A percentile compares a stretch with the other conserved stretches of the same genome.
Conservation (phyloP, 2,329 filamentous ascomycete genomes). For the Cercospora sojina region DNA sequence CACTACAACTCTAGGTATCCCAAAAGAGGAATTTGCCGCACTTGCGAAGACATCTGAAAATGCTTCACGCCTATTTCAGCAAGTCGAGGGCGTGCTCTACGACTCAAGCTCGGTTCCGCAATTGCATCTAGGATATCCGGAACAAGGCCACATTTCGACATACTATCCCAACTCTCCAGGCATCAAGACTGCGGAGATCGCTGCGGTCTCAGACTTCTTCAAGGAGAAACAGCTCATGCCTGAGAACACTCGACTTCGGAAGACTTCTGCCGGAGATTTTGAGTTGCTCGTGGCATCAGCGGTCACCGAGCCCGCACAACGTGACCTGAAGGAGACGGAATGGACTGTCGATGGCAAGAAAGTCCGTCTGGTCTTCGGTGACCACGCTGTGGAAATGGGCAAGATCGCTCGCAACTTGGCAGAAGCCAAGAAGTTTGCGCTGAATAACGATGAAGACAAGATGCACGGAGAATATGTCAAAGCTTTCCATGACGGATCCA, state of each 20-base stretch:
- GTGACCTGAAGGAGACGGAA: conserved; percentile 47
- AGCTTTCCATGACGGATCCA: conserved; percentile 51
- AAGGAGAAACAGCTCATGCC: conserved; percentile 49
- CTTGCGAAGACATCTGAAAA: conserved; percentile 44
- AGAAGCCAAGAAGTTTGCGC: conserved; percentile 49
- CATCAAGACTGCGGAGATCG: conserved; percentile 51
- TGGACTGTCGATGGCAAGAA: conserved; percentile 51
- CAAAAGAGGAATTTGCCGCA: conserved; percentile 45
- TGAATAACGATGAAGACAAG: conserved; percentile 46
- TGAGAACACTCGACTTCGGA: conserved; percentile 52
- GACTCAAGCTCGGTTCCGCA: conserved; percentile 43
- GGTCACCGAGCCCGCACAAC: conserved; percentile 40
- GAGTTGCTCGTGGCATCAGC: conserved; percentile 53
- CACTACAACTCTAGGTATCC: conserved; percentile 28
- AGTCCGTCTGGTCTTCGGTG: conserved; percentile 48
- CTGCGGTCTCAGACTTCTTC: conserved; percentile 48
- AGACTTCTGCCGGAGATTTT: conserved; percentile 45
- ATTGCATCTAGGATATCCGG: conserved; percentile 53
- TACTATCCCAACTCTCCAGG: conserved; percentile 52
- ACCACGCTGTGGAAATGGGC: conserved; percentile 48
- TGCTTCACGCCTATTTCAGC: conserved; percentile 43
- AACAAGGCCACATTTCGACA: conserved; percentile 49
- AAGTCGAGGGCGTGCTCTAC: conserved; percentile 48
- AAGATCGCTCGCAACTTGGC: conserved; percentile 48
- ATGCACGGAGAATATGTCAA: conserved; percentile 52